These are phyloP conservation scores for Mentha longifolia DNA, from an alignment of 257 asterid genomes.

Conservation along the genomic window DNA sequence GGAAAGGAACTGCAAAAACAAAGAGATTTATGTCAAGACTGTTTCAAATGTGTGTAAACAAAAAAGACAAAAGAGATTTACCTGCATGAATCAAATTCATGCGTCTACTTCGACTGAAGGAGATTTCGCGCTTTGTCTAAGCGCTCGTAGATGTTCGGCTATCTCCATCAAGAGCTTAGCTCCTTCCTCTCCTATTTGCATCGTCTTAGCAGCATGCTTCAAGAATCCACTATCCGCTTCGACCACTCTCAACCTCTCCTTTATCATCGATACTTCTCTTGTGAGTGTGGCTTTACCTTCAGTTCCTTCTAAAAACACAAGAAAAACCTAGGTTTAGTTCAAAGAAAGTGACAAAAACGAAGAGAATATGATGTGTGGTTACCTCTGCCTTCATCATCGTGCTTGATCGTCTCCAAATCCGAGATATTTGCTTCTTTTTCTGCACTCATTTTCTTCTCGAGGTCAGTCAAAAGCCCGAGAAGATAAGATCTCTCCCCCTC, in stretches of 20 bases:
- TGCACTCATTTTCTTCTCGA: constrained; percentile 46
- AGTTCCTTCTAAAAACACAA: constrained; percentile 33
- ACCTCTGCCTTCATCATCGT: constrained; percentile 49
- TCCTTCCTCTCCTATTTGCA: constrained; percentile 65
- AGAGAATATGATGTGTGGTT: background rate
- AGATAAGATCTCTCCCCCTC: constrained; percentile 61
- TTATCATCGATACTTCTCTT: constrained; percentile 60
- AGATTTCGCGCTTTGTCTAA: constrained; percentile 41
- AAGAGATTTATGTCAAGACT: background rate
- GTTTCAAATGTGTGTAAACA: background rate
- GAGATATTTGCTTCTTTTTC: constrained; percentile 36
- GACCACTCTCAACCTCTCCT: constrained; percentile 67
- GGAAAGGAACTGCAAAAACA: constrained; percentile 26
- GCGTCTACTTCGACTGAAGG: constrained; percentile 34
- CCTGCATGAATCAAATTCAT: constrained; percentile 32
- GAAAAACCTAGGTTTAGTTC: background rate
- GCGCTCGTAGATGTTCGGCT: constrained; percentile 66
- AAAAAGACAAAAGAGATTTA: background rate
- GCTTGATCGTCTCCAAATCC: constrained; percentile 26
- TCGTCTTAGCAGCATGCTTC: constrained; percentile 72
- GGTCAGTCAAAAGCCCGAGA: constrained; percentile 51
- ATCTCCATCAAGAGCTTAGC: constrained; percentile 68
- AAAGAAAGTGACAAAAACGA: background rate
- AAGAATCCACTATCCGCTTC: constrained; percentile 84
- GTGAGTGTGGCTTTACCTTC: constrained; percentile 46